phyloP scores from a whole-genome alignment of 352 stramenopile species.

The Pythium plurisporium region DNA sequence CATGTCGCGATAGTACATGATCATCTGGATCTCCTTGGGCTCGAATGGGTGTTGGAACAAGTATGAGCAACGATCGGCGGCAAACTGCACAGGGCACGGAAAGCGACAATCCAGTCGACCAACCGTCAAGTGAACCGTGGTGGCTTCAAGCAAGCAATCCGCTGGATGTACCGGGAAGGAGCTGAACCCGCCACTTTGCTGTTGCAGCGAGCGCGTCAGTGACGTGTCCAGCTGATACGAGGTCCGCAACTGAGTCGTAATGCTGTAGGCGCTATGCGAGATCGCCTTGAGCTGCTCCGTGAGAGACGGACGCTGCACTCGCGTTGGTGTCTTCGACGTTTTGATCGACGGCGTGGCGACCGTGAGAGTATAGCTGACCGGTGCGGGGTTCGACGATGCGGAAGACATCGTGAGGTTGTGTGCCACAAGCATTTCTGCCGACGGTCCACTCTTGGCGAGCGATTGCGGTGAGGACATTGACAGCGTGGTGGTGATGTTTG shows the following conservation, averaged over 20 bases:
- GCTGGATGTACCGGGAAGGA: not conserved
- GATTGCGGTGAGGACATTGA: not conserved
- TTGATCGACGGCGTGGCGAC: not conserved
- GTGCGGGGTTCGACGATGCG: not conserved
- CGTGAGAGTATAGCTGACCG: too few species aligned
- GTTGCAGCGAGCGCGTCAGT: not conserved
- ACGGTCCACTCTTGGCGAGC: not conserved
- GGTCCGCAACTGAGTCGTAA: constrained; percentile 44
- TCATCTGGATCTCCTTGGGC: constrained; percentile 59
- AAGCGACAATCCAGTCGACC: constrained; percentile 61
- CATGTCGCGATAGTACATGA: constrained; percentile 80
- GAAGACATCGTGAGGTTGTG: not conserved
- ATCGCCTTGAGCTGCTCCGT: constrained; percentile 64
- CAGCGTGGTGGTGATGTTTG: not conserved
- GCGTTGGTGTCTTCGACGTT: not conserved
- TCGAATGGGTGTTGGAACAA: constrained; percentile 73
- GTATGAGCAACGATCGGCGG: constrained; percentile 48
- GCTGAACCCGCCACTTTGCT: constrained; percentile 1
- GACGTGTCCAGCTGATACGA: constrained; percentile 35
- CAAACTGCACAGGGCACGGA: constrained; percentile 51
- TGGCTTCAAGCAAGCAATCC: constrained; percentile 31
- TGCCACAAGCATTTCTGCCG: not conserved
- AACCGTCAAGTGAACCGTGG: constrained; percentile 44
- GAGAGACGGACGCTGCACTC: constrained; percentile 36
- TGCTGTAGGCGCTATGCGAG: constrained; percentile 38